Base-by-base conservation (phyloP, 2,329 filamentous ascomycete species). In the Fusarium oligoseptatum region DNA sequence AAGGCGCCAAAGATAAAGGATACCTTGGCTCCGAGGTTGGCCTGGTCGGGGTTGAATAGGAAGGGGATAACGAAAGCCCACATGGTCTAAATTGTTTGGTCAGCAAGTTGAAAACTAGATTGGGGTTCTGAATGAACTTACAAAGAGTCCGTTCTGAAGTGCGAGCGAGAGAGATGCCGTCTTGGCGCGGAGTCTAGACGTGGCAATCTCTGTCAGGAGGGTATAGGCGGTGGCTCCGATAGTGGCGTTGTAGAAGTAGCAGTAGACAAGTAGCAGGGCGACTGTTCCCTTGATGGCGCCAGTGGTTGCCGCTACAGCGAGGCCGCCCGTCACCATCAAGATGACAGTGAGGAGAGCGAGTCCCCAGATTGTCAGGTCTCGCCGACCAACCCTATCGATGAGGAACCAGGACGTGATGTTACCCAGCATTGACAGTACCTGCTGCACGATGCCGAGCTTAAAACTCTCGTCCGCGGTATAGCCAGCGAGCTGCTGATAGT, bases 1-100 rank as follows among this genome's bases (percentile, higher is more conserved):
- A 84, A 65, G 0, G 75, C 82, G 6, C 82, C 83, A 72, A 85
- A 86, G 29, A 75, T 74, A 43, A 74, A 75, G 37, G 68, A 62
- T 12, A 74, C 64, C 67, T 74, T 75, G 41, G 71, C 71, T 32
- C 73, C 73, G n/a, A 75, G 73, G 57, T 75, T 75, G 56, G 73
- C 73, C 55, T 75, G 64, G 22, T 73, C 71, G 14, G 71, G 68
- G 71, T 75, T 75, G 71, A 75, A 73, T 3, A 75, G 66, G 39
- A 70, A 75, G n/a, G 73, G 73, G 36, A 74, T 74, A 41, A 72
- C 71, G n/a, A 75, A 75, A 17, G 71, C 68, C 67, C 67, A 75
- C 70, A 75, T 73, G 12, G 70, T 73, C 67, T 72, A 36, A 6
- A 11, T 34, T 5, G 12, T 11, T 39, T 41, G 15, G 68, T 60